A percentile compares a stretch with the other conserved stretches of the same genome.
Conservation (phyloP, 164 flowering plant species). For the Tetracentron sinense region DNA sequence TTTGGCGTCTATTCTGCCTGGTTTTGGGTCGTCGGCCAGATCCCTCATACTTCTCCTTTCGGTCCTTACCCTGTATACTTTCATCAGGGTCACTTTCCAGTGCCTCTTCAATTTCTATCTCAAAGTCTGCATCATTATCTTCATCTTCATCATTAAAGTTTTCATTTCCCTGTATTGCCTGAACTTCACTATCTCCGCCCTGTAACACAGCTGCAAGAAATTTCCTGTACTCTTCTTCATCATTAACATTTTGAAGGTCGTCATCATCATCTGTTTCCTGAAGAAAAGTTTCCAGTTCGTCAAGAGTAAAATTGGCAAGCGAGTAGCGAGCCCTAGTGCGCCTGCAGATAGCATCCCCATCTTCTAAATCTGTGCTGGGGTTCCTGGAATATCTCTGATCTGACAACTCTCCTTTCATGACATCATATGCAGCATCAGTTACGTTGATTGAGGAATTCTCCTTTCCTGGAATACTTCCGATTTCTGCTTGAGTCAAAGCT, state of each 20-base stretch:
- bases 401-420: conserved; percentile 19
- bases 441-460: conserved; percentile 22
- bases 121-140: conserved; percentile 97
- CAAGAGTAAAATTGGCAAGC: conserved; percentile 84
- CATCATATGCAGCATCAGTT: conserved; percentile 26
- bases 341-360: conserved; percentile 83
- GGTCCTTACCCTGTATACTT: conserved; percentile 12
- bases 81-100: conserved; percentile 86
- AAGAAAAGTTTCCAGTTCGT: conserved; percentile 91
- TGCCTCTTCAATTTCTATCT: conserved; percentile 89
- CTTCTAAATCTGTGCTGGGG: conserved; percentile 28
- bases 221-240: conserved; percentile 87
- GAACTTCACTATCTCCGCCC: conserved; percentile 47
- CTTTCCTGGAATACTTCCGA: conserved; percentile 16
- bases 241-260: conserved; percentile 80
- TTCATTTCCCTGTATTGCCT: conserved; percentile 30
- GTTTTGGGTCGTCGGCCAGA: conserved; percentile 59
- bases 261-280: conserved; percentile 96
- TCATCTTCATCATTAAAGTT: conserved; percentile 76
- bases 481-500: conserved; percentile 20
- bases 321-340: conserved; percentile 95
- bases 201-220: conserved; percentile 84
- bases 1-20: conserved; percentile 63
- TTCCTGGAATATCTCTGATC: conserved; percentile 19
- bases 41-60: conserved; percentile 23